Percentiles rank a stretch among this genome's conserved stretches.
phyloP scores from a whole-genome alignment of 129 eudicot genomes.

The Arctium lappa region DNA sequence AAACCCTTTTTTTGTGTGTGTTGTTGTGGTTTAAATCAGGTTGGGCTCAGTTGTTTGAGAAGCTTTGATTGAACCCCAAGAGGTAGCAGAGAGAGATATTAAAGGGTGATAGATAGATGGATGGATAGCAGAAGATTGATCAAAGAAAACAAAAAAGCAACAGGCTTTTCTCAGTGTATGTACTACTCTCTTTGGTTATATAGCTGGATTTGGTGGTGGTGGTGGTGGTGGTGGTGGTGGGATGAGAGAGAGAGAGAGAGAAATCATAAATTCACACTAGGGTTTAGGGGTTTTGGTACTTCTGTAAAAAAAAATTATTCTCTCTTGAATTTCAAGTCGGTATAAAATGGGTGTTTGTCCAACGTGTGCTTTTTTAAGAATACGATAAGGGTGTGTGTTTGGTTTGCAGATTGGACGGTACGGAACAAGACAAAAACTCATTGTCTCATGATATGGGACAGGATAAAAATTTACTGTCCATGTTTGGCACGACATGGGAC shows the following conservation, averaged over 20 bases:
- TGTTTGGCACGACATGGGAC: no score
- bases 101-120: slow-evolving; percentile 18
- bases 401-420: no score
- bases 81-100: slow-evolving; percentile 12
- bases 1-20: not conserved
- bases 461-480: no score
- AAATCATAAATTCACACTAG: slow-evolving; percentile 5
- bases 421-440: no score
- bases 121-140: slow-evolving; percentile 26
- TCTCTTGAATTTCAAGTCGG: not conserved
- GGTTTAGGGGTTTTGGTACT: slow-evolving; percentile 11
- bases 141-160: slow-evolving; percentile 30
- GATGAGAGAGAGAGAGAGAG: slow-evolving; percentile 13
- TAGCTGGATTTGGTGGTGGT: slow-evolving; percentile 20
- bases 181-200: slow-evolving; percentile 26
- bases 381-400: no score
- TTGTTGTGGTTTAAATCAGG: slow-evolving; percentile 3
- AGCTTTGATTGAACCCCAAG: slow-evolving; percentile 4
- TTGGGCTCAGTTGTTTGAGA: slow-evolving; percentile 8
- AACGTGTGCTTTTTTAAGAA: not conserved
- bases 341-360: slow-evolving; percentile 1
- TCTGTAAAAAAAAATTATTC: not conserved
- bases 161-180: slow-evolving; percentile 34
- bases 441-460: no score
- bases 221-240: slow-evolving; percentile 6